Conservation (phyloP, 768 basidiomycete genomes). For the Leccinum obscurum region DNA sequence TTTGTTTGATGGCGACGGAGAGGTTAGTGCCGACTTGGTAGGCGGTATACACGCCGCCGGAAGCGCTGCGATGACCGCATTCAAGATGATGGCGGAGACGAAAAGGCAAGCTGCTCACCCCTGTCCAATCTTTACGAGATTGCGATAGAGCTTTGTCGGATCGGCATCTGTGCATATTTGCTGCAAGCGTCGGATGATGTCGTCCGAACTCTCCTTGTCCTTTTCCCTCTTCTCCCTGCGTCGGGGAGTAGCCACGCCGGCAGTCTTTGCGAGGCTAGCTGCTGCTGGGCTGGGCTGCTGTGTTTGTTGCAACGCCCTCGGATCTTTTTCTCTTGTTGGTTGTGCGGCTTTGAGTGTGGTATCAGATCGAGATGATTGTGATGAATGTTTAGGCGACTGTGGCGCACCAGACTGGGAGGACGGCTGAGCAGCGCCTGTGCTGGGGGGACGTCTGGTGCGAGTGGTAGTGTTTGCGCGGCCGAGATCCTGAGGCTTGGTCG, state of each 20-base stretch:
- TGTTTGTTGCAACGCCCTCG: slow-evolving; percentile 34
- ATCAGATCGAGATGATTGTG: slow-evolving; percentile 62
- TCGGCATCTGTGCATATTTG: slow-evolving; percentile 98
- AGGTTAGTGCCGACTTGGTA: slow-evolving; percentile 95
- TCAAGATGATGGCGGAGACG: neutral
- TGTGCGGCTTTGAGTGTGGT: slow-evolving; percentile 46
- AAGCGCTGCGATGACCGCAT: slow-evolving; percentile 58
- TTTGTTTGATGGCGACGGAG: slow-evolving; percentile 98
- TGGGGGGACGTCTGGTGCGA: slow-evolving; percentile 58
- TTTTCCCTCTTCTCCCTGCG: slow-evolving; percentile 83
- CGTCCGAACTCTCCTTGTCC: slow-evolving; percentile 78
- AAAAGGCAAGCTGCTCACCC: slow-evolving; percentile 57
- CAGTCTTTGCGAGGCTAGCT: slow-evolving; percentile 62
- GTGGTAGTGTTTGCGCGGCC: slow-evolving; percentile 72
- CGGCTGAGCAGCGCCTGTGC: slow-evolving; percentile 30
- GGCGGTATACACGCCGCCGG: slow-evolving; percentile 97
- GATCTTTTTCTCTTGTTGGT: slow-evolving; percentile 39
- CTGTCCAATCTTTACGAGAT: slow-evolving; percentile 95
- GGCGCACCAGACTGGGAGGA: slow-evolving; percentile 35
- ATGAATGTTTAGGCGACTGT: slow-evolving; percentile 46
- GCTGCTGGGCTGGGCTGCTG: slow-evolving; percentile 63
- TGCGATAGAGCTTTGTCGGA: slow-evolving; percentile 90
- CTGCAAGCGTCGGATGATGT: slow-evolving; percentile 88
- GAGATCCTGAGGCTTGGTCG: slow-evolving; percentile 44
- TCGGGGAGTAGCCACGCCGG: slow-evolving; percentile 78